Evolutionary conservation across 257 asterid genomes (phyloP), one percentile per base, ranked within the genome.

Genomic region (Craterostigma plantagineum): DNA sequence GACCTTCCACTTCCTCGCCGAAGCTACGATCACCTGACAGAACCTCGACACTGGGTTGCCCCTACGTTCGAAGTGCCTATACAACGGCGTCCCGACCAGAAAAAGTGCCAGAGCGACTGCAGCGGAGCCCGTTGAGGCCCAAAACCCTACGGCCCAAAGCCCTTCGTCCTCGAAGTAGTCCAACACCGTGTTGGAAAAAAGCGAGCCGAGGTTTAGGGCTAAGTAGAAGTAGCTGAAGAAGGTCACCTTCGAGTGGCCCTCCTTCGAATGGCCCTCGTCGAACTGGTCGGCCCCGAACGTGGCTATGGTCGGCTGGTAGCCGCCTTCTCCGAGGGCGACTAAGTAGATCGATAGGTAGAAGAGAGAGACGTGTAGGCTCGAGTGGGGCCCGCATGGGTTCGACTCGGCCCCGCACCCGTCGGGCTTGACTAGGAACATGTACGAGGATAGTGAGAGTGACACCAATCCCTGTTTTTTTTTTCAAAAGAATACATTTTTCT

Each of bases 201-300:
- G 57, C 8, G 91, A 82, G 15, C 95, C 91, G 0, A 53, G 15
- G 36, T 82, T 82, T 16, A 82, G 78, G 5, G 91, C 82, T 37
- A 82, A 78, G 65, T 82, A 82, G 47, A 78, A 82, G 53, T 66
- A 76, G 27, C 71, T 44, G 34, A 82, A 82, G 58, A 75, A 82
- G 13, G 68, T 63, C 3, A 55, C 56, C 36, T 59, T 75, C 0
- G 72, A 58, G 1, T 38, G 43, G 10, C 64, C 70, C 66, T 90
- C 99, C 7, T 54, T 60, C 0, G 74, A 59, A 50, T 90, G 65
- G 41, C 34, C 42, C 34, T 62, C 74, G n/a, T 72, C 72, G 10
- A 78, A 75, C 49, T 82, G 95, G 36, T 82, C 94, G 0, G 94
- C 62, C 14, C 94, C 94, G 18, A 82, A 64, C 9, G 94, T 78